A percentile compares a stretch with the other conserved stretches of the same genome.
Evolutionary conservation across 768 basidiomycete species (phyloP).

Genomic region (Lactarius deliciosus): DNA sequence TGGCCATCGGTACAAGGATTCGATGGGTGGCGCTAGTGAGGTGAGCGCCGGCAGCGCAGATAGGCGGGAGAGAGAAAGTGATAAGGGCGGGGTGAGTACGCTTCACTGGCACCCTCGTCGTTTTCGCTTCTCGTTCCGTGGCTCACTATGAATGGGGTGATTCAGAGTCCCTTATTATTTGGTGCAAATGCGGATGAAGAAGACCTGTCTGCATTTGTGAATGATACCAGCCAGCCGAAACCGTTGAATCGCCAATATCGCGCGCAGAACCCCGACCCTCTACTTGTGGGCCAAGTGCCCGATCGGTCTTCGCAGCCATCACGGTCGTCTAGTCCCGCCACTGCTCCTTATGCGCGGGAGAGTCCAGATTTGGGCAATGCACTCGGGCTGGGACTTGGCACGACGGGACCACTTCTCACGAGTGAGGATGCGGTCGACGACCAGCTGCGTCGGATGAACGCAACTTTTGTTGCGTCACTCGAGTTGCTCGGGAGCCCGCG

Average conservation of each 20-base stretch:
- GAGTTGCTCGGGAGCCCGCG: conserved; percentile 50
- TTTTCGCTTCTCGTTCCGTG: conserved; percentile 16
- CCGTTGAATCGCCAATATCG: conserved; percentile 44
- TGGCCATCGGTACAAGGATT: conserved; percentile 60
- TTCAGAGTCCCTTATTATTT: conserved; percentile 45
- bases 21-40: conserved; percentile 40
- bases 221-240: conserved; percentile 70
- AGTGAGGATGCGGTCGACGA: conserved; percentile 66
- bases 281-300: conserved; percentile 7
- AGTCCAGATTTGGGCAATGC: conserved; percentile 30
- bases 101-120: background rate
- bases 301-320: conserved; percentile 11
- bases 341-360: conserved; percentile 22
- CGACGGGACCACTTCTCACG: conserved; percentile 58
- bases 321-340: conserved; percentile 17
- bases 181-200: conserved; percentile 63
- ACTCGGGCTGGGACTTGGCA: conserved; percentile 32
- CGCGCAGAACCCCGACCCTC: conserved; percentile 27
- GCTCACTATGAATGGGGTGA: conserved; percentile 12
- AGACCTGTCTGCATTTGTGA: conserved; percentile 75
- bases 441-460: conserved; percentile 63
- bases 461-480: conserved; percentile 61
- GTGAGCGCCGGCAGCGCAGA: conserved; percentile 43
- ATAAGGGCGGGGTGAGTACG: conserved; percentile 27
- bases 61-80: conserved; percentile 32